Conservation (phyloP, 2,329 filamentous ascomycete species). For the Botrytis sinoallii region DNA sequence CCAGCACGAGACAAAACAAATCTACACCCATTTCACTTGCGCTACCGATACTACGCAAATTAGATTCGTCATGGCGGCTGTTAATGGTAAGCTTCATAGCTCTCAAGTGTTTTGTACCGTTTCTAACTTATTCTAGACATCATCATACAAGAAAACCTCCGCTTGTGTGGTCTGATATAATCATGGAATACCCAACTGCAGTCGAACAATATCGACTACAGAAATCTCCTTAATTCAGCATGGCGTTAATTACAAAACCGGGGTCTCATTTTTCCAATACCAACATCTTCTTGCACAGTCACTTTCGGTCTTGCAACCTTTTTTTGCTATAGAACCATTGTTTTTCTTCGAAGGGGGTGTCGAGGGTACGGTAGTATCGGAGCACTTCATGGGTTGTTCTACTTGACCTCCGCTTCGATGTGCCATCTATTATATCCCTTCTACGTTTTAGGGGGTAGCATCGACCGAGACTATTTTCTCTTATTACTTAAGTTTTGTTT, state of each 20-base stretch:
- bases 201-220: neutral
- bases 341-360: constrained; percentile 18
- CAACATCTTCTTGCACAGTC: constrained; percentile 29
- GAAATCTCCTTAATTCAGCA: constrained; percentile 31
- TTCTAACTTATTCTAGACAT: constrained; percentile 70
- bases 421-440: constrained; percentile 28
- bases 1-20: constrained; percentile 99
- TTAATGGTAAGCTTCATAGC: constrained; percentile 71
- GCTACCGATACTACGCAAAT: constrained; percentile 99
- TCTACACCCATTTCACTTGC: constrained; percentile 99
- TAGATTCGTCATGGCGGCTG: constrained; percentile 98
- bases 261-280: constrained; percentile 35
- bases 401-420: constrained; percentile 29
- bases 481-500: constrained; percentile 16
- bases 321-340: constrained; percentile 28
- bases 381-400: constrained; percentile 5
- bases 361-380: constrained; percentile 14
- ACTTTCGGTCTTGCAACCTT: constrained; percentile 23
- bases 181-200: constrained; percentile 19
- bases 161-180: constrained; percentile 94
- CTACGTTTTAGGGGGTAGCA: constrained; percentile 14
- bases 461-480: constrained; percentile 12
- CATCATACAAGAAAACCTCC: constrained; percentile 99
- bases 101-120: neutral
- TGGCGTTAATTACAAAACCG: constrained; percentile 37